phyloP scores from a whole-genome alignment of 2,329 filamentous ascomycete species.

The Fusarium lateritium region DNA sequence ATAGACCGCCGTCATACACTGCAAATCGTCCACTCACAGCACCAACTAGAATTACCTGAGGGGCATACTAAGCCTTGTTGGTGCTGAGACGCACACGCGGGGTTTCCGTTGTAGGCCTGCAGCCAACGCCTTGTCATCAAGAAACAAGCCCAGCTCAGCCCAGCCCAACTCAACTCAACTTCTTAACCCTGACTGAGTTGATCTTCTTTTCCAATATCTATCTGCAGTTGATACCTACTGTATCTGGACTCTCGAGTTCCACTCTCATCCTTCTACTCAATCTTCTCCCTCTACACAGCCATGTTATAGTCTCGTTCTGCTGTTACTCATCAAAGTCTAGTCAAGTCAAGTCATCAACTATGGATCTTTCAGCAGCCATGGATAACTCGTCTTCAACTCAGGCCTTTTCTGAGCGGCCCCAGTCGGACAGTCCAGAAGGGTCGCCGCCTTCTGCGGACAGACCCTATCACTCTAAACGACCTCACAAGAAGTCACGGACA shows the following conservation, averaged over 20 bases:
- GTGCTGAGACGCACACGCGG: constrained; percentile 27
- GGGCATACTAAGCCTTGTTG: constrained; percentile 30
- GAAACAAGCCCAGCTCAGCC: neutral
- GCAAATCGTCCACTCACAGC: constrained; percentile 30
- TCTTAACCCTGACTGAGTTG: neutral
- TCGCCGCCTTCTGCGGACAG: constrained; percentile 27
- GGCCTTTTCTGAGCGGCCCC: constrained; percentile 9
- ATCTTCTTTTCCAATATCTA: neutral
- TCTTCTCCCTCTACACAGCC: neutral
- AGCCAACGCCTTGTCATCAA: constrained; percentile 21
- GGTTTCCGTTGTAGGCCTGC: constrained; percentile 20
- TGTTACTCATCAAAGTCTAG: neutral
- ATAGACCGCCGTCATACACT: constrained; percentile 23
- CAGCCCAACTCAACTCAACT: constrained; percentile 4
- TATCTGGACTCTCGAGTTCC: no score
- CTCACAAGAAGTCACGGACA: constrained; percentile 68
- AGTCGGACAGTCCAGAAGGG: constrained; percentile 31
- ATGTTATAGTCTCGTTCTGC: constrained; percentile 11
- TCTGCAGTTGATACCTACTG: neutral
- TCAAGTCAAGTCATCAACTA: neutral
- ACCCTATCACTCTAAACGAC: constrained; percentile 62
- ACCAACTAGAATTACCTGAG: neutral
- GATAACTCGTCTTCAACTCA: constrained; percentile 9
- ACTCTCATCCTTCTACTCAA: no score
- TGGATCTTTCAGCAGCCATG: constrained; percentile 9